phyloP scores from a whole-genome alignment of 2,329 filamentous ascomycete species.

The Beauveria scarabaeidicola region DNA sequence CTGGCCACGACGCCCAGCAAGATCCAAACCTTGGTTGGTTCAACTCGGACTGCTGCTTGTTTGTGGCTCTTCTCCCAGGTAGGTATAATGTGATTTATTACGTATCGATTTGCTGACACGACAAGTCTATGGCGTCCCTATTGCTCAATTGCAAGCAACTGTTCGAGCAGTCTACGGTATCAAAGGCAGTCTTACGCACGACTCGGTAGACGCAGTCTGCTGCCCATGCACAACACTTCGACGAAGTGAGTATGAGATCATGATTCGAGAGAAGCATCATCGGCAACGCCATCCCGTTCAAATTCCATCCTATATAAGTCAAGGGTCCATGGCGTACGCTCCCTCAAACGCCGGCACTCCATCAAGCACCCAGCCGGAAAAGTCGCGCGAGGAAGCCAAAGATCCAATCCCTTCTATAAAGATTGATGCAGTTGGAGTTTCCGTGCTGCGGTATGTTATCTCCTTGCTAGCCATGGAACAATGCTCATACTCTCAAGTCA shows the following conservation, averaged over 20 bases:
- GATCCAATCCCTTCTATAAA: neutral
- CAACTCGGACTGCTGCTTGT: slow-evolving; percentile 19
- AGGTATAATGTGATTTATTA: slow-evolving; percentile 5
- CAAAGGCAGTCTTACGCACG: slow-evolving; percentile 16
- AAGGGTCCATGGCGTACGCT: neutral
- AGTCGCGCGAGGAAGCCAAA: neutral
- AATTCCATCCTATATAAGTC: neutral
- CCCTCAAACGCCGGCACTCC: neutral
- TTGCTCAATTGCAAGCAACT: slow-evolving; percentile 22
- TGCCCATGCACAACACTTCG: slow-evolving; percentile 22
- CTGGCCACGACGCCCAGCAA: slow-evolving; percentile 15
- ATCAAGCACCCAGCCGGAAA: neutral
- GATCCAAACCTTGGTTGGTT: slow-evolving; percentile 14
- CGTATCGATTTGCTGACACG: neutral
- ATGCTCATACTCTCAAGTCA: neutral
- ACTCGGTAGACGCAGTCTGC: slow-evolving; percentile 21
- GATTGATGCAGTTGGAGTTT: neutral
- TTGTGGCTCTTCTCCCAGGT: slow-evolving; percentile 21
- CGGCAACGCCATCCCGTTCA: neutral
- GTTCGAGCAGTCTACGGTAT: slow-evolving; percentile 27
- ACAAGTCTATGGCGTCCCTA: slow-evolving; percentile 23
- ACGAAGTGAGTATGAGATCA: slow-evolving; percentile 25
- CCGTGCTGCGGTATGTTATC: neutral
- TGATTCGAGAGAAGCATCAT: slow-evolving; percentile 19
- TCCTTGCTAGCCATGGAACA: neutral